Conservation (phyloP, 495 filamentous ascomycete species). For the Hyaloscypha bicolor region DNA sequence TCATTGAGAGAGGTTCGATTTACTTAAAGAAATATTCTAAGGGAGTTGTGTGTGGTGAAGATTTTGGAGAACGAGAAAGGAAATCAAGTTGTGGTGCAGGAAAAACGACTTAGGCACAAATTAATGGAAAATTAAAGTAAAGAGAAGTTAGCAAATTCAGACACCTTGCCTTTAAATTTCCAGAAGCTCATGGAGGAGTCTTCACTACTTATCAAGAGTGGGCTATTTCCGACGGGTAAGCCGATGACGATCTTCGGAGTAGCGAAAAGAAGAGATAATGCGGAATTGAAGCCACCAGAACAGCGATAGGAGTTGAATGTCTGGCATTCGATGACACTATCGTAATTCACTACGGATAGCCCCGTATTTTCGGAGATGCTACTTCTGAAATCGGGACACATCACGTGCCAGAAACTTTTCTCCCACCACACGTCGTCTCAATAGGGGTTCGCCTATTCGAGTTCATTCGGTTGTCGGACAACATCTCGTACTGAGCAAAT, state of each 20-base stretch:
- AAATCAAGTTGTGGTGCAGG: not conserved
- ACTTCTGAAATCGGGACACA: no score
- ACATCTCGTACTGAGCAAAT: not conserved
- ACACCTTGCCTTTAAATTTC: not conserved
- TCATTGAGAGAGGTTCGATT: constrained; percentile 16
- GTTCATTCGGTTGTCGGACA: not conserved
- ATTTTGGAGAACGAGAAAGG: not conserved
- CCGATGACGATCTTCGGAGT: constrained; percentile 22
- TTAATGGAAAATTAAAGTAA: not conserved
- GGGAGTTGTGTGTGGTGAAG: not conserved
- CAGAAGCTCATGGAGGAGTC: not conserved
- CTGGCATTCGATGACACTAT: no score
- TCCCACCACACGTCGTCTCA: not conserved
- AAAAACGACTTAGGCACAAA: not conserved
- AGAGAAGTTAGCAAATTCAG: not conserved
- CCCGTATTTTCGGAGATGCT: no score
- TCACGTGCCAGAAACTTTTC: not conserved
- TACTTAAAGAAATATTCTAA: not conserved
- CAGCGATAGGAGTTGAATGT: not conserved
- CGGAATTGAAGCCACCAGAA: not conserved
- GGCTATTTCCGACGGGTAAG: constrained; percentile 10
- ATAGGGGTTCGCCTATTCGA: not conserved
- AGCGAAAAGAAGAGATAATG: constrained; percentile 6
- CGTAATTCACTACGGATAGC: no score
- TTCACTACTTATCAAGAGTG: constrained; percentile 19